Conservation (phyloP, 2,329 filamentous ascomycete genomes). For the Ascochyta clinopodiicola region DNA sequence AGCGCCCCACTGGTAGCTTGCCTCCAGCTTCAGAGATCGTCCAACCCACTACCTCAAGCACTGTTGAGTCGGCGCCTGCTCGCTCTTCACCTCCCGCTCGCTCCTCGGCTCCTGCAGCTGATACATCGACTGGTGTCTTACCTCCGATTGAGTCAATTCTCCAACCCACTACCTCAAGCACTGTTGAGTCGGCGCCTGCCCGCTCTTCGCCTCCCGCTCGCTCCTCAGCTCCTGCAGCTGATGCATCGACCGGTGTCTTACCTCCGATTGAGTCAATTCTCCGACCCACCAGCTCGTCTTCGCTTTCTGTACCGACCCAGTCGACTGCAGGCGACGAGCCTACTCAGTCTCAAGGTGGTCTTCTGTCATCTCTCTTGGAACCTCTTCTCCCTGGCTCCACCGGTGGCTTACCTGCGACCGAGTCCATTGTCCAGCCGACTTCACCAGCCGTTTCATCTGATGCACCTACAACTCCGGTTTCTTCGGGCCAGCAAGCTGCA, state of each 20-base stretch:
- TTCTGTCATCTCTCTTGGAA: constrained; percentile 10
- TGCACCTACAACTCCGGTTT: not conserved
- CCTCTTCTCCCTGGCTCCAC: constrained; percentile 16
- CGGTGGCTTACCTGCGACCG: constrained; percentile 12
- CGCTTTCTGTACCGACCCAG: constrained; percentile 24
- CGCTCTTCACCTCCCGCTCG: constrained; percentile 4
- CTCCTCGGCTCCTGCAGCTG: constrained; percentile 2
- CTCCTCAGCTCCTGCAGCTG: constrained; percentile 2
- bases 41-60: constrained; percentile 18
- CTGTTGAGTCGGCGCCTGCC: constrained; percentile 6
- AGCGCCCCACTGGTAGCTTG: constrained; percentile 22
- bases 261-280: constrained; percentile 4
- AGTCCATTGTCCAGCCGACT: constrained; percentile 7
- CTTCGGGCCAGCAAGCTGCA: constrained; percentile 16
- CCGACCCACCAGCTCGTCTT: constrained; percentile 4
- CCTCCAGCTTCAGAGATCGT: constrained; percentile 17
- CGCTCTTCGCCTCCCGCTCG: constrained; percentile 4
- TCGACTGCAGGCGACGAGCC: constrained; percentile 7
- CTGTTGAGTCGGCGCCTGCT: constrained; percentile 5
- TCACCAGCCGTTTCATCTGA: not conserved
- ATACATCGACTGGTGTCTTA: constrained; percentile 1
- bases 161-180: constrained; percentile 4
- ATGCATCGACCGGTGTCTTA: constrained; percentile 1
- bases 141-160: constrained; percentile 4
- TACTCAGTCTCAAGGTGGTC: constrained; percentile 10